A percentile compares a stretch with the other conserved stretches of the same genome.
These are phyloP conservation scores for Debaryomyces coudertii DNA, from an alignment of 1,139 yeast species.

Conservation along the genomic window DNA sequence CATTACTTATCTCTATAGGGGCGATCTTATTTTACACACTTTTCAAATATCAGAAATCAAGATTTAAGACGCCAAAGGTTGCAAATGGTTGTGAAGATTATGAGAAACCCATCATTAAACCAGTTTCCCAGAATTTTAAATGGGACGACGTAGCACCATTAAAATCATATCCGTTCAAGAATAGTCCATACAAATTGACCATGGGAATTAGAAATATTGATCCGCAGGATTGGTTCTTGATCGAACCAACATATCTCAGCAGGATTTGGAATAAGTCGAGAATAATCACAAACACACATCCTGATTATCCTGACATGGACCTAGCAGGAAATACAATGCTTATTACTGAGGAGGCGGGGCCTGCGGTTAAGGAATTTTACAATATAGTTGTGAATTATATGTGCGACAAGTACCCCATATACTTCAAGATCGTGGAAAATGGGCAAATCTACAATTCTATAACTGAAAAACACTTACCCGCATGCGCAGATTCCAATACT, in stretches of 20 bases:
- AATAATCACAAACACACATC: constrained; percentile 42
- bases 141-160: constrained; percentile 22
- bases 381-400: constrained; percentile 30
- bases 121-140: constrained; percentile 21
- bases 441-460: constrained; percentile 30
- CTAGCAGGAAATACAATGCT: constrained; percentile 34
- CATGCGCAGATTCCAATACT: background rate
- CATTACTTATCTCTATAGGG: background rate
- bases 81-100: background rate
- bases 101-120: constrained; percentile 10
- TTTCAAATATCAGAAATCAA: background rate
- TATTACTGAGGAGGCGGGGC: constrained; percentile 25
- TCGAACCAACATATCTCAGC: constrained; percentile 40
- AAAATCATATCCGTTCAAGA: constrained; percentile 27
- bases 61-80: background rate
- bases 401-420: constrained; percentile 37
- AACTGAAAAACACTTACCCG: constrained; percentile 32
- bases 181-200: constrained; percentile 15
- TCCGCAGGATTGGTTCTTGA: constrained; percentile 40
- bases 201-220: constrained; percentile 40
- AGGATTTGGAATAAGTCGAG: constrained; percentile 20
- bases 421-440: constrained; percentile 25
- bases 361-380: constrained; percentile 41
- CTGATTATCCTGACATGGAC: constrained; percentile 33
- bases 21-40: background rate